Evolutionary conservation across 192 early-diverging fungal species (phyloP).

Genomic region (Lobulomyces angularis): DNA sequence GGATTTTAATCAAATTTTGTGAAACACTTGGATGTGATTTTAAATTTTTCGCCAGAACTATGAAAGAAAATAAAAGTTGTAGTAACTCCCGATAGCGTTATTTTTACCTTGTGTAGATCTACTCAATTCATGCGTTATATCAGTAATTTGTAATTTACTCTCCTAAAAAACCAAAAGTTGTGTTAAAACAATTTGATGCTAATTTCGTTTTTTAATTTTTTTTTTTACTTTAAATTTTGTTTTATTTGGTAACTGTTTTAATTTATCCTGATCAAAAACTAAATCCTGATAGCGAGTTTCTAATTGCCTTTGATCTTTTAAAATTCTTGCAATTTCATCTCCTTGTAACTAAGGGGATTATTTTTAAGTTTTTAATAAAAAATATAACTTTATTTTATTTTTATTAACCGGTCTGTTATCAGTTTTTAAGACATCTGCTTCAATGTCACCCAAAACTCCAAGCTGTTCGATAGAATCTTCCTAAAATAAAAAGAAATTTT

Average conservation of each 20-base stretch:
- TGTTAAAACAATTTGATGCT: too few relatives aligned
- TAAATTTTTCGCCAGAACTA: constrained; percentile 14
- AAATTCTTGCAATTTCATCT: constrained; percentile 33
- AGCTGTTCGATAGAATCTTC: constrained; percentile 48
- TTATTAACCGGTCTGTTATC: constrained; percentile 17
- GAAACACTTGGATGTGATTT: constrained; percentile 28
- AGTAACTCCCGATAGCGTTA: neutral
- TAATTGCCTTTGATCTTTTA: constrained; percentile 29
- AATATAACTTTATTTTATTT: neutral
- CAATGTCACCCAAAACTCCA: constrained; percentile 33
- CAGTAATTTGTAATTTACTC: constrained; percentile 20
- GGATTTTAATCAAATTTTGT: constrained; percentile 39
- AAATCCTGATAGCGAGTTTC: constrained; percentile 34
- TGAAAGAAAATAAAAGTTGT: constrained; percentile 3
- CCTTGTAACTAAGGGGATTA: constrained; percentile 11
- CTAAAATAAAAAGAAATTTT: too few relatives aligned
- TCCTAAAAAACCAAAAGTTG: too few relatives aligned
- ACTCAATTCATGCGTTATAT: constrained; percentile 24
- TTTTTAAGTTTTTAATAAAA: neutral
- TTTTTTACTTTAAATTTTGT: constrained; percentile 28
- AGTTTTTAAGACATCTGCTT: constrained; percentile 15
- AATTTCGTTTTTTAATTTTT: too few relatives aligned
- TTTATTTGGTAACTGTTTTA: constrained; percentile 22
- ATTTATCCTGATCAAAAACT: constrained; percentile 23
- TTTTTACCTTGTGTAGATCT: constrained; percentile 19